These are phyloP conservation scores for Thuidium tamariscinum DNA, from an alignment of 225 moss, liverwort and hornwort genomes.

Conservation along the genomic window DNA sequence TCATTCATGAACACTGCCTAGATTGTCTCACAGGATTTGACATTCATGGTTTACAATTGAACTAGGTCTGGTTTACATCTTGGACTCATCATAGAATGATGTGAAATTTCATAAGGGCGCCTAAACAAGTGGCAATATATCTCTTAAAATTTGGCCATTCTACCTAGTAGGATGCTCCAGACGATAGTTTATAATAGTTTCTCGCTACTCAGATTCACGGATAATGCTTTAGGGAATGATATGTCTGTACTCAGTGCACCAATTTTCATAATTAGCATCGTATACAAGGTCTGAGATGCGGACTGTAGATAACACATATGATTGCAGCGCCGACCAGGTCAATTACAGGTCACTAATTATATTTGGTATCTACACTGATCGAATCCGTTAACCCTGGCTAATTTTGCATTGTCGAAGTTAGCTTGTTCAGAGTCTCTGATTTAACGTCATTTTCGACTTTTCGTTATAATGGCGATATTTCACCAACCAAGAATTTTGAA, in stretches of 20 bases:
- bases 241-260: too few relatives aligned
- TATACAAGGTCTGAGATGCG: background rate
- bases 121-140: too few relatives aligned
- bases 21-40: background rate
- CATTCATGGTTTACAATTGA: background rate
- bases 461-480: background rate
- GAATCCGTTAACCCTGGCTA: too few relatives aligned
- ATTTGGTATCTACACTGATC: background rate
- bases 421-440: background rate
- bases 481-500: background rate
- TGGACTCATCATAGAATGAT: background rate
- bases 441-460: background rate
- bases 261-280: too few relatives aligned
- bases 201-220: background rate
- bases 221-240: background rate
- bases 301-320: too few relatives aligned
- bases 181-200: background rate
- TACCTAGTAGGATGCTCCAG: too few relatives aligned
- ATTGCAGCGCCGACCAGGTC: background rate
- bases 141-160: background rate
- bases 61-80: background rate
- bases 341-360: background rate
- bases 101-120: background rate
- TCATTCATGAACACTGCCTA: background rate
- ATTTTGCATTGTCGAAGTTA: background rate